Evolutionary conservation across 2,329 filamentous ascomycete species (phyloP).

Genomic region (Nemania sp.): DNA sequence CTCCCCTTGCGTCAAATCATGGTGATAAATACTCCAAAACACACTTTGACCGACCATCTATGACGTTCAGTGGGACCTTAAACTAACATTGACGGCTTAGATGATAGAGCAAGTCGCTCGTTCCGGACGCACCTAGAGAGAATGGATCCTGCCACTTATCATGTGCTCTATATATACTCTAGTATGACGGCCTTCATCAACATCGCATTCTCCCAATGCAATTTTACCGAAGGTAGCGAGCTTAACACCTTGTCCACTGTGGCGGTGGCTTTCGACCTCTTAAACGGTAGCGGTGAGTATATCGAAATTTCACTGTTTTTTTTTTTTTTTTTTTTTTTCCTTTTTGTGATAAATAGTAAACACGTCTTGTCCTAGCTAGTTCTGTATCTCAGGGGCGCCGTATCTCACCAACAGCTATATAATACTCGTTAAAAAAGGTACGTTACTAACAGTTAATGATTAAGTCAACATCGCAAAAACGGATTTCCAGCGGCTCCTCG

Average conservation of each 20-base stretch:
- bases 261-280: conserved; percentile 45
- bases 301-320: not conserved
- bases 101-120: conserved; percentile 49
- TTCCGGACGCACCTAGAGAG: conserved; percentile 49
- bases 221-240: conserved; percentile 36
- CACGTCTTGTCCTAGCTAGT: not conserved
- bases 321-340: too few species aligned
- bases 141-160: conserved; percentile 48
- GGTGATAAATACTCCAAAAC: not conserved
- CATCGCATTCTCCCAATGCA: conserved; percentile 47
- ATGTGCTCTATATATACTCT: conserved; percentile 51
- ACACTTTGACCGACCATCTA: not conserved
- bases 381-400: not conserved
- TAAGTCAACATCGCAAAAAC: conserved; percentile 44
- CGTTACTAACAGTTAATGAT: conserved; percentile 9
- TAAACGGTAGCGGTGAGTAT: conserved; percentile 44
- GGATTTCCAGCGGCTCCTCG: conserved; percentile 44
- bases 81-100: conserved; percentile 30
- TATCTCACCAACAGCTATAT: not conserved
- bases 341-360: not conserved
- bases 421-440: not conserved
- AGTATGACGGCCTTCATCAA: conserved; percentile 48
- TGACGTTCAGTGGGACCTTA: not conserved
- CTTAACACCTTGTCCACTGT: conserved; percentile 42
- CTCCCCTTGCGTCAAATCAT: not conserved